phyloP scores from a whole-genome alignment of 805 yeast species.

The Yarrowia sp. region DNA sequence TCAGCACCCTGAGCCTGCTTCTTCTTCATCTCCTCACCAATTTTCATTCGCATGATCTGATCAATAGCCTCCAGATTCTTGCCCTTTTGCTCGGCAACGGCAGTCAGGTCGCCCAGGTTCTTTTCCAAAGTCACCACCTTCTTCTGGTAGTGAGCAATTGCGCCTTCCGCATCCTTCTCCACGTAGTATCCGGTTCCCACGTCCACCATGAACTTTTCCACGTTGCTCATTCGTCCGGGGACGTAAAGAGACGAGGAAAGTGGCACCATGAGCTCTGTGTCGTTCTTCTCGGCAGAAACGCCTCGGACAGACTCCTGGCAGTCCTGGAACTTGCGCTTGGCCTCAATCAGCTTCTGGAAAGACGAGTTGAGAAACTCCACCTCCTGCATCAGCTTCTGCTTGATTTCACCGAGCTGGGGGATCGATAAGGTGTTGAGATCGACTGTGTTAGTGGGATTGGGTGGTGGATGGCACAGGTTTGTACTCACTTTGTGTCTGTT shows the following conservation, averaged over 20 bases:
- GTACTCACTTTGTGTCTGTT: slow-evolving; percentile 27
- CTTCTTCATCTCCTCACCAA: slow-evolving; percentile 26
- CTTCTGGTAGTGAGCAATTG: slow-evolving; percentile 66
- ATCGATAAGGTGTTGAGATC: slow-evolving; percentile 72
- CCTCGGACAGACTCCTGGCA: slow-evolving; percentile 69
- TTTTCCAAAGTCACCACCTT: slow-evolving; percentile 69
- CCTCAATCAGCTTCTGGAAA: slow-evolving; percentile 75
- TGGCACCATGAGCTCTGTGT: slow-evolving; percentile 69
- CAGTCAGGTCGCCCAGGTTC: slow-evolving; percentile 71
- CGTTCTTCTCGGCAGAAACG: slow-evolving; percentile 41
- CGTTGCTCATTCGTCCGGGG: slow-evolving; percentile 72
- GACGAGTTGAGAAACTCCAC: slow-evolving; percentile 83
- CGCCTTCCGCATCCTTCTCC: slow-evolving; percentile 68
- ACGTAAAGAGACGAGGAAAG: slow-evolving; percentile 84
- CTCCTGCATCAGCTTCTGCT: slow-evolving; percentile 80
- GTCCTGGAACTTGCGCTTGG: slow-evolving; percentile 76
- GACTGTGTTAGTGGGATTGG: slow-evolving; percentile 39
- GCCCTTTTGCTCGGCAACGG: slow-evolving; percentile 71
- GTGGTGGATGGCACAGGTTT: not conserved
- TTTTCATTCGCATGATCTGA: slow-evolving; percentile 31
- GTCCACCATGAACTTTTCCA: slow-evolving; percentile 77
- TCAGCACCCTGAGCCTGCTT: slow-evolving; percentile 18
- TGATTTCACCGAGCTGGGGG: slow-evolving; percentile 80
- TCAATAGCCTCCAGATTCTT: slow-evolving; percentile 63
- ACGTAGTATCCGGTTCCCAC: slow-evolving; percentile 95